phyloP scores from a whole-genome alignment of 2,329 filamentous ascomycete genomes.

The Verticillium klebahnii region DNA sequence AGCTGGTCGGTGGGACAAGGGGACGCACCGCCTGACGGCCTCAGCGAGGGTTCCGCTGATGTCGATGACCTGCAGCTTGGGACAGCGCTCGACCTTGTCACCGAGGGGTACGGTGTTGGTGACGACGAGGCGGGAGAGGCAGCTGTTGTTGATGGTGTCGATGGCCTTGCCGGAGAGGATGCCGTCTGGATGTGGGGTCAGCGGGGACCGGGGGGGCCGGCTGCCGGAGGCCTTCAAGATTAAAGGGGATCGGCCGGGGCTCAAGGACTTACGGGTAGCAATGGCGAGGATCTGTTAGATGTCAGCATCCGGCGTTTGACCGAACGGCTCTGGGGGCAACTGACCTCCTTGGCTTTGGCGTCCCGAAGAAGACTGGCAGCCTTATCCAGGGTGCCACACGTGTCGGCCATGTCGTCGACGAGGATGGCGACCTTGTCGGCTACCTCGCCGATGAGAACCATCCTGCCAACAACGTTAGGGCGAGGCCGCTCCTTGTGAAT shows the following conservation, averaged over 20 bases:
- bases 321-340: slow-evolving; percentile 27
- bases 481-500: slow-evolving; percentile 91
- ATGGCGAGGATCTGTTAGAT: slow-evolving; percentile 1
- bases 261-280: not conserved
- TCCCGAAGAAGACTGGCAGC: slow-evolving; percentile 84
- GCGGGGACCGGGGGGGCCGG: not conserved
- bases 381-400: slow-evolving; percentile 79
- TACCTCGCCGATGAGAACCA: slow-evolving; percentile 93
- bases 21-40: slow-evolving; percentile 30
- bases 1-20: not conserved
- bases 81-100: slow-evolving; percentile 74
- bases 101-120: slow-evolving; percentile 65
- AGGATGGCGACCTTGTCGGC: slow-evolving; percentile 88
- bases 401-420: slow-evolving; percentile 97
- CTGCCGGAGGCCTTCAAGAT: too few relatives aligned
- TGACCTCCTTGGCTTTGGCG: slow-evolving; percentile 75
- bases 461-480: slow-evolving; percentile 80
- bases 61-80: slow-evolving; percentile 84
- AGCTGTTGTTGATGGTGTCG: slow-evolving; percentile 75
- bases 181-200: slow-evolving; percentile 46
- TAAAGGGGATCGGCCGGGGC: not conserved
- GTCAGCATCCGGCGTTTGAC: not conserved
- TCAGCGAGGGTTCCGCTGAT: slow-evolving; percentile 79
- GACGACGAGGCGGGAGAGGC: slow-evolving; percentile 74
- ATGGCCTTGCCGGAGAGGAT: slow-evolving; percentile 87